Conservation (phyloP, 805 yeast genomes). For the Candida silvicultrix region DNA sequence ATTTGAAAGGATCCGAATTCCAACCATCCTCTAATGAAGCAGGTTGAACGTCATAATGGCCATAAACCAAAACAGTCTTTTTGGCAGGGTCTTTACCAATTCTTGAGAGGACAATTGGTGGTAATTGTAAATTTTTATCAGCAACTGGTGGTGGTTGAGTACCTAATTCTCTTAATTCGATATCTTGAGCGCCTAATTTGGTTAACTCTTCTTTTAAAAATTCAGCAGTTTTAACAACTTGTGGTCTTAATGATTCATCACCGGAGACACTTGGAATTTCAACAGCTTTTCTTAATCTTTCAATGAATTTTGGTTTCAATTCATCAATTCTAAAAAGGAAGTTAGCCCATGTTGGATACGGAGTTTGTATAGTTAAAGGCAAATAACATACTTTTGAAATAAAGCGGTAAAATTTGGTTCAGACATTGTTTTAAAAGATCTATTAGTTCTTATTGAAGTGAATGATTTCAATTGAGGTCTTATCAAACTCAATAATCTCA, state of each 20-base stretch:
- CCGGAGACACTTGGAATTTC: constrained; percentile 93
- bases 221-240: constrained; percentile 85
- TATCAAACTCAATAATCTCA: neutral
- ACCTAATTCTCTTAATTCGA: constrained; percentile 79
- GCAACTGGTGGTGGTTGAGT: constrained; percentile 87
- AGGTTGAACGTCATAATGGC: constrained; percentile 98
- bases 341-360: no score
- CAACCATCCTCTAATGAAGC: constrained; percentile 92
- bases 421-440: constrained; percentile 3
- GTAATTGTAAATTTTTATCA: constrained; percentile 62
- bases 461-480: neutral
- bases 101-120: constrained; percentile 92
- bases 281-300: constrained; percentile 75
- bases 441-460: neutral
- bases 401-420: constrained; percentile 8
- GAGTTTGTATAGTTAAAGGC: neutral
- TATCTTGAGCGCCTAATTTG: constrained; percentile 72
- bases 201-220: constrained; percentile 68
- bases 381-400: constrained; percentile 7
- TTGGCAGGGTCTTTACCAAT: constrained; percentile 76
- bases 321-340: constrained; percentile 57
- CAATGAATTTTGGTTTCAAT: constrained; percentile 67
- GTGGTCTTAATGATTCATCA: constrained; percentile 82
- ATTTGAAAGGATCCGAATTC: constrained; percentile 84
- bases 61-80: constrained; percentile 88